A percentile compares a stretch with the other conserved stretches of the same genome.
Evolutionary conservation across 805 yeast genomes (phyloP).

Genomic region (Metschnikowia borealis): DNA sequence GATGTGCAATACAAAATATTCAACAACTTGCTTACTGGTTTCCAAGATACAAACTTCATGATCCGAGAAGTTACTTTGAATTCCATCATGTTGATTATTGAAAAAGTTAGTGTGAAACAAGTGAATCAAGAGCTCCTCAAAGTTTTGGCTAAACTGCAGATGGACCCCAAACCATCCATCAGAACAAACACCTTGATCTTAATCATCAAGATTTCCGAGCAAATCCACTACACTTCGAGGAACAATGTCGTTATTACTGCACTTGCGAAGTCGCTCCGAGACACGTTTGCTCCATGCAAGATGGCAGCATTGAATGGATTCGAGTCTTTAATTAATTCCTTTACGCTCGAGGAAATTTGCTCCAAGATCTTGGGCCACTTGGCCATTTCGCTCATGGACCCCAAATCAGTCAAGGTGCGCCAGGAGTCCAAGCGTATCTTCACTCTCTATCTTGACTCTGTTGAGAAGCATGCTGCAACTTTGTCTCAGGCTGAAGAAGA

Average conservation of each 20-base stretch:
- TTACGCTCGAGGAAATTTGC: slow-evolving; percentile 72
- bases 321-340: slow-evolving; percentile 56
- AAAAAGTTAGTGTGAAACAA: slow-evolving; percentile 70
- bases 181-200: slow-evolving; percentile 73
- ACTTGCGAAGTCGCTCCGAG: slow-evolving; percentile 75
- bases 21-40: slow-evolving; percentile 69
- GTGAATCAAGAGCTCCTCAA: slow-evolving; percentile 82
- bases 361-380: slow-evolving; percentile 78
- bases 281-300: slow-evolving; percentile 71
- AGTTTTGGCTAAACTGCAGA: slow-evolving; percentile 75
- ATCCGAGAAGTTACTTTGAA: slow-evolving; percentile 78
- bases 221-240: slow-evolving; percentile 52
- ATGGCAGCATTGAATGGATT: slow-evolving; percentile 75
- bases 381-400: slow-evolving; percentile 79
- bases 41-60: slow-evolving; percentile 77
- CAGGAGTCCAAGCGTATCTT: slow-evolving; percentile 67
- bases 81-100: slow-evolving; percentile 56
- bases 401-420: slow-evolving; percentile 60
- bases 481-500: slow-evolving; percentile 34
- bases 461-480: slow-evolving; percentile 35
- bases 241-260: slow-evolving; percentile 83
- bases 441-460: slow-evolving; percentile 46
- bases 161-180: slow-evolving; percentile 70
- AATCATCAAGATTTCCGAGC: slow-evolving; percentile 59
- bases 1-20: slow-evolving; percentile 71